These are phyloP conservation scores for Balamuthia mandrillaris DNA, from an alignment of 208 protist genomes.

Conservation along the genomic window DNA sequence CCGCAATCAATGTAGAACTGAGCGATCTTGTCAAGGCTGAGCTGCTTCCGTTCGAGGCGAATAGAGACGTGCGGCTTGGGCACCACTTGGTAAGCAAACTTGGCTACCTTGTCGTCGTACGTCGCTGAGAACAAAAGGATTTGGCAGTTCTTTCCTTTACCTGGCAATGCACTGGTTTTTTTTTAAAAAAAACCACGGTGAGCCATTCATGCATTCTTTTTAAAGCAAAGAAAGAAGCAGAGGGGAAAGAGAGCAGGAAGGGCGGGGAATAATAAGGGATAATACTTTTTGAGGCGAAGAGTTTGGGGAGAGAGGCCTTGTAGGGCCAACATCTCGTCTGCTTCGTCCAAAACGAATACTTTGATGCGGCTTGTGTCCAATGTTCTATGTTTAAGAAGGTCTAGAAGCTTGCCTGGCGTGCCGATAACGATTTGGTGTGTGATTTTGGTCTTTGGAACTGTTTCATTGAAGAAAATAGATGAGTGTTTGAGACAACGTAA, in stretches of 20 bases:
- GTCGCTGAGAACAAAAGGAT: conserved; percentile 57
- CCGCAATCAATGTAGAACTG: conserved; percentile 61
- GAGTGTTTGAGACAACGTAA: too few relatives aligned
- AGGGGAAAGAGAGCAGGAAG: too few relatives aligned
- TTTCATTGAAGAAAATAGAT: too few relatives aligned
- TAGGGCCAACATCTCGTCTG: conserved; percentile 62
- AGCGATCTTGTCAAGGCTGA: conserved; percentile 48
- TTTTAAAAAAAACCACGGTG: too few relatives aligned
- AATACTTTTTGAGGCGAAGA: conserved; percentile 39
- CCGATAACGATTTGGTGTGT: conserved; percentile 66
- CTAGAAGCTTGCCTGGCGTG: conserved; percentile 62
- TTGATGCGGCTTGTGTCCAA: conserved; percentile 49
- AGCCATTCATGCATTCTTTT: too few relatives aligned
- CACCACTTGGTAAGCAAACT: neutral
- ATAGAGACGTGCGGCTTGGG: too few relatives aligned
- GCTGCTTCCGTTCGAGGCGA: conserved; percentile 40
- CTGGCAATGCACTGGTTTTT: too few relatives aligned
- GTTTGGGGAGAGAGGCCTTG: conserved; percentile 53
- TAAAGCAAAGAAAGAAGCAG: too few relatives aligned
- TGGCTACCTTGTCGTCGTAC: conserved; percentile 38
- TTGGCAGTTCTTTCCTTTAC: too few relatives aligned
- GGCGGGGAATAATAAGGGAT: too few relatives aligned
- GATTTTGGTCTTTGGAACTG: neutral
- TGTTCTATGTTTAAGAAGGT: conserved; percentile 21
- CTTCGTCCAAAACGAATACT: conserved; percentile 72